Base-by-base conservation (phyloP, 2,329 filamentous ascomycete species). In the Colletotrichum orchidophilum region DNA sequence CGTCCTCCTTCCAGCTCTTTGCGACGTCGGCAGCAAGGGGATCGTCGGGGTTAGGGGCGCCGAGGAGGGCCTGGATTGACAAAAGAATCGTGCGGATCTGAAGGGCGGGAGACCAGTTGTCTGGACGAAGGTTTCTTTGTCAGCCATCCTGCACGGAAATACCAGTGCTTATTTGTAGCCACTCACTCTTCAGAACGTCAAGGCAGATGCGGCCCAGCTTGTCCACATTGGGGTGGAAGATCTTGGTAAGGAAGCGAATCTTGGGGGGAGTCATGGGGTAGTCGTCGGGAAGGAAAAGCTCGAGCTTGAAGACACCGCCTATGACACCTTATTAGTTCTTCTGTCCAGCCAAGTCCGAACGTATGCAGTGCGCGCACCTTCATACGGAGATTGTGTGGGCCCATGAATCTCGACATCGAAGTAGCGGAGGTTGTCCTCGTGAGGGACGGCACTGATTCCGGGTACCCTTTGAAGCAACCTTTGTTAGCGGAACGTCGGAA, bases 181-280 rank as follows among this genome's bases (percentile, higher is more conserved):
- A 76, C 89, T 76, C 86, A 97, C 96, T 97, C 87, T 99, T 99
- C 69, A 99, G 85, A 39, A 99, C 96, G 80, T 99, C 96, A 60
- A 99, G 86, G 80, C 97, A 99, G 83, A 99, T 99, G 72, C 96
- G 93, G 72, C 96, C 96, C 2, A 99, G 90, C 83, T 97, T 97
- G 82, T 99, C 96, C 76, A 99, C 98, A 81, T 99, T 99, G 63
- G 96, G 96, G 82, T 99, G 97, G 84, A 98, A 99, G 82, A 99
- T 98, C 85, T 97, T 98, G 77, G 97, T 99, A 62, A 99, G 87
- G 84, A 99, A 99, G 66, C 96, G 94, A 79, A 99, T 98, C 87
- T 98, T 98, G 55, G 96, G 96, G 64, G 96, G 96, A 39, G 95
- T 97, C 96, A 99, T 99, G 52, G 96, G 96, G 81, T 99, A 99